Evolutionary conservation across 306 rosid genomes (phyloP).

Genomic region (Cyclanthera cordifolia): DNA sequence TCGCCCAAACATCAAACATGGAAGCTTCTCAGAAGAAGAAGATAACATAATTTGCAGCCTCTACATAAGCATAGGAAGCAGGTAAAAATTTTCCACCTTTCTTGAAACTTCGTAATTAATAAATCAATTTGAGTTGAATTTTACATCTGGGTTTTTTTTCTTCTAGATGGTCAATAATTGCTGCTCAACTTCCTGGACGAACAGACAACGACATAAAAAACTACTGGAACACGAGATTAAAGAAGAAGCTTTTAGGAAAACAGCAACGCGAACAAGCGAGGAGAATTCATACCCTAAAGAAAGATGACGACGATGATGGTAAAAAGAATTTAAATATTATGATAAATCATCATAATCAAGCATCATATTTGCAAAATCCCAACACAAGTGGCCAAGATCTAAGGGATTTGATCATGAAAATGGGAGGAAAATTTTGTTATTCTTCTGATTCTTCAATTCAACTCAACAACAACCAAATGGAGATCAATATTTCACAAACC

Average conservation of each 20-base stretch:
- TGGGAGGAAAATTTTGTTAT: constrained; percentile 33
- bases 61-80: constrained; percentile 88
- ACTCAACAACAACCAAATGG: constrained; percentile 11
- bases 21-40: constrained; percentile 90
- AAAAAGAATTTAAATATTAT: constrained; percentile 15
- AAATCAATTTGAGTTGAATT: background rate
- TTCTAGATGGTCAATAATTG: constrained; percentile 89
- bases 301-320: constrained; percentile 27
- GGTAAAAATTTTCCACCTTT: constrained; percentile 30
- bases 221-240: constrained; percentile 92
- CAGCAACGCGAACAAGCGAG: constrained; percentile 46
- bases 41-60: constrained; percentile 87
- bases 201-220: constrained; percentile 95
- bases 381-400: constrained; percentile 21
- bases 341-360: constrained; percentile 11
- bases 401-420: constrained; percentile 33
- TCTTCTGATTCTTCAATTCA: constrained; percentile 13
- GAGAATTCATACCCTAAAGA: constrained; percentile 27
- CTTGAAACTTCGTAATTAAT: background rate
- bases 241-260: constrained; percentile 80
- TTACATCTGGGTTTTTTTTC: background rate
- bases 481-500: background rate
- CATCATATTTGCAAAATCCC: constrained; percentile 33
- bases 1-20: constrained; percentile 86
- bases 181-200: constrained; percentile 87